Base-by-base conservation (phyloP, 2,329 filamentous ascomycete genomes). In the Diaporthe destruens region DNA sequence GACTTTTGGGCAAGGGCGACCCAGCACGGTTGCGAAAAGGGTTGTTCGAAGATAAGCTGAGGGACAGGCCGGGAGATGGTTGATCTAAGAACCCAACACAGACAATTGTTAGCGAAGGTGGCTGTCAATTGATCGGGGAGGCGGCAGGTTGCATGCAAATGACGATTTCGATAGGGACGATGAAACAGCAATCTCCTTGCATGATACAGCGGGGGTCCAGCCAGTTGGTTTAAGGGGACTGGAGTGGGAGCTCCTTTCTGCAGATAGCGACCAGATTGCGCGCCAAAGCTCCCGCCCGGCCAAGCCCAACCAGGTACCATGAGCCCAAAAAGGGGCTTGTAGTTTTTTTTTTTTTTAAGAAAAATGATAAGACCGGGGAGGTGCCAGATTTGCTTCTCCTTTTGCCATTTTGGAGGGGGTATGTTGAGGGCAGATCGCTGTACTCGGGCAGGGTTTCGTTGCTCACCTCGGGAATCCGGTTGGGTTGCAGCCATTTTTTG, bases 11-110 rank as follows among this genome's bases (percentile, higher is more conserved):
- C 83, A 82, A 77, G 75, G 89, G 91, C 75, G 92, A 93, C 49
- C 86, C 85, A 75, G 91, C 90, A 79, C 92, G 90, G 82, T 94
- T 94, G 85, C 93, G 91, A 79, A 90, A 95, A 75, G 93, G 93
- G 80, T 95, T 95, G 87, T 95, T 95, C 81, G 93, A 95, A 81
- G 91, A 91, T 79, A 95, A 88, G 82, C 91, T 92, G 81, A 92
- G 84, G 70, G 88, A 85, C 80, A 92, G 85, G 76, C 86, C 87
- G 76, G 87, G 81, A 77, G 88, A 87, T 76, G 84, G 86, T 77
- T 82, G 82, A 78, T 82, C 83, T 84, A 81, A 81, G 78, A 77
- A 74, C 61, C 71, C 69, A 74, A 74, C 69, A 76, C 78, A 78
- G 77, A 76, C 72, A 75, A 69, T 65, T 20, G 59, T 68, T 71